Evolutionary conservation across 768 basidiomycete genomes (phyloP).

Genomic region (Leccinellum rugosiceps): DNA sequence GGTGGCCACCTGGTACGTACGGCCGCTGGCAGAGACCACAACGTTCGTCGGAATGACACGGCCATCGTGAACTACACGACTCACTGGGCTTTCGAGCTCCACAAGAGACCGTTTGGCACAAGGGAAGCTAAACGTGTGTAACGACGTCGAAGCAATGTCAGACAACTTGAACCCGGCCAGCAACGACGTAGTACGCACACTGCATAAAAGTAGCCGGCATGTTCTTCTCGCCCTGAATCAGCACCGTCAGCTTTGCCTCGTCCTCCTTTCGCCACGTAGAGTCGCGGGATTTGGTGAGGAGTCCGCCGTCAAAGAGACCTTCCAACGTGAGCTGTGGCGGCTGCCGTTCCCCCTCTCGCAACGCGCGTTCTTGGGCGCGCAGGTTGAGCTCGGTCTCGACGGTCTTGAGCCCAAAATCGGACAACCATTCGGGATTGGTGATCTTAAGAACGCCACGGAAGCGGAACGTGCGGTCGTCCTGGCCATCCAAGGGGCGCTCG

Average conservation of each 20-base stretch:
- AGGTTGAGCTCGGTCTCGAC: constrained; percentile 45
- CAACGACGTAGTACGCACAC: constrained; percentile 28
- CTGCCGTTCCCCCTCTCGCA: constrained; percentile 17
- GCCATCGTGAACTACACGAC: background rate
- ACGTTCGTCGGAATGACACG: background rate
- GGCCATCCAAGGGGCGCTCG: constrained; percentile 36
- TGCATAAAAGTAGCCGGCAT: constrained; percentile 40
- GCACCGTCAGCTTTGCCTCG: constrained; percentile 35
- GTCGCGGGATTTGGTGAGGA: constrained; percentile 15
- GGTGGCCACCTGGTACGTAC: constrained; percentile 43
- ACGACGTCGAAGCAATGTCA: background rate
- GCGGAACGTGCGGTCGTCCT: constrained; percentile 34
- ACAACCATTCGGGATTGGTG: constrained; percentile 46
- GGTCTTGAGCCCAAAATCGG: constrained; percentile 38
- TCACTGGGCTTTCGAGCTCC: constrained; percentile 31
- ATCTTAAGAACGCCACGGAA: constrained; percentile 55
- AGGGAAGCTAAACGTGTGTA: constrained; percentile 20
- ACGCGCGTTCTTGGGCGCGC: constrained; percentile 33
- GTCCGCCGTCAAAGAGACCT: constrained; percentile 28
- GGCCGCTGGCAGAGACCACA: constrained; percentile 29
- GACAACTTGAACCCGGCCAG: background rate
- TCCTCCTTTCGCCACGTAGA: constrained; percentile 13
- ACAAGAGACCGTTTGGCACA: constrained; percentile 31
- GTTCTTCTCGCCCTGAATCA: constrained; percentile 41
- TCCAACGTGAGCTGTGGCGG: constrained; percentile 34